Conservation (phyloP, 2,329 filamentous ascomycete species). For the Colletotrichum noveboracense region DNA sequence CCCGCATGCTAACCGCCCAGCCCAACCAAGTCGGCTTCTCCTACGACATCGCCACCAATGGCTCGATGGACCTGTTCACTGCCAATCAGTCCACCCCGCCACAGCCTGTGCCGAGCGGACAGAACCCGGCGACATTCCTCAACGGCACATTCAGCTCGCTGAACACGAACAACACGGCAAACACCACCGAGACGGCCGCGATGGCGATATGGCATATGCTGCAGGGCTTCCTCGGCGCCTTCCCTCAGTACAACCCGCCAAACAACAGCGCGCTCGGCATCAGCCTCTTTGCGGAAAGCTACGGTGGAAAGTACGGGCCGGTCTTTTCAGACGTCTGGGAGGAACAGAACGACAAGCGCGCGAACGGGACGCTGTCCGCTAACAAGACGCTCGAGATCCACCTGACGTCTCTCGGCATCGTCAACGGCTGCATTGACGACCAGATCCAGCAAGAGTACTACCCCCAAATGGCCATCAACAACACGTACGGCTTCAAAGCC, state of each 20-base stretch:
- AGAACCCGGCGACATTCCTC: constrained; percentile 41
- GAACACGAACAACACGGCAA: constrained; percentile 52
- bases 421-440: constrained; percentile 75
- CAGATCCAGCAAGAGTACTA: constrained; percentile 64
- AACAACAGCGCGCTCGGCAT: constrained; percentile 56
- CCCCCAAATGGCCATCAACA: constrained; percentile 59
- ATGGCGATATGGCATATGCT: constrained; percentile 69
- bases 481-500: constrained; percentile 68
- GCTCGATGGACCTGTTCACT: constrained; percentile 56
- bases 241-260: constrained; percentile 63
- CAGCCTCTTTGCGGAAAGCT: constrained; percentile 72
- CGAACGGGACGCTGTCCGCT: constrained; percentile 51
- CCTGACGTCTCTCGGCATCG: constrained; percentile 68
- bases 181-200: constrained; percentile 62
- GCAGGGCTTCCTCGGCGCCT: constrained; percentile 63
- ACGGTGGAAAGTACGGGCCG: constrained; percentile 74
- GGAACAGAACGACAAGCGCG: constrained; percentile 63
- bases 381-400: constrained; percentile 63
- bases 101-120: constrained; percentile 25
- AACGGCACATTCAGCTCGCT: constrained; percentile 72
- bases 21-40: constrained; percentile 75
- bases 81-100: constrained; percentile 40
- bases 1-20: constrained; percentile 44
- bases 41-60: constrained; percentile 68
- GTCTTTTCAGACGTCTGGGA: constrained; percentile 65